Evolutionary conservation across 1,139 yeast species (phyloP), one percentile per base, ranked within the genome.

Genomic region (Yamadazyma oceani): DNA sequence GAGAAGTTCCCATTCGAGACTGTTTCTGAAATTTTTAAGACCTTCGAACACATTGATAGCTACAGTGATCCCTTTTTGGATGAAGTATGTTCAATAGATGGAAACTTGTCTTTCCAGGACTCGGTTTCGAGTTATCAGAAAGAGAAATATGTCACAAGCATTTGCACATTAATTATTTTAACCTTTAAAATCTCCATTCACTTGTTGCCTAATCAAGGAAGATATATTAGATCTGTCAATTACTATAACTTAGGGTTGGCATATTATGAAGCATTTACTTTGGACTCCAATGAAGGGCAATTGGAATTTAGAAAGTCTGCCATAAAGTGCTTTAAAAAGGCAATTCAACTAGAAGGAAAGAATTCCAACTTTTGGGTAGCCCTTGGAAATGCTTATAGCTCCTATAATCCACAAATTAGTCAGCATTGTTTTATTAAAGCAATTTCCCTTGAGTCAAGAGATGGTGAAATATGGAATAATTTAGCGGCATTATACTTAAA

Each of bases 361-460:
- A 85, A 84, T 46, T 68, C 85, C 1, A 80, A 75, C 23, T 81
- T 80, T 42, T 92, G 99, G 99, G 71, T 80, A 35, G 83, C 86
- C 0, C 69, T 90, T 28, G 98, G 97, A 10, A 75, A 84, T 45
- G 82, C 87, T 0, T 70, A 69, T 36, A 71, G 82, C 34, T 64
- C 78, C 2, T 58, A 67, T 4, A 84, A 80, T 49, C 82, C 92
- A 0, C 75, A 75, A 37, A 85, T 88, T 6, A 72, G 97, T 0
- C 99, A 92, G 57, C 98, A 92, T 60, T 88, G 97, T 57, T 87
- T 85, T 51, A 85, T 94, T 48, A 84, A 87, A 45, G 92, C 97
- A 0, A 64, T 82, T 2, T 72, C 87, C 0, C 61, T 88, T 31
- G 83, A 85, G 37, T 76, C 85, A 3, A 76, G 80, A 40, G 87